A percentile compares a stretch with the other conserved stretches of the same genome.
Evolutionary conservation across 2,329 filamentous ascomycete genomes (phyloP).

Genomic region (Escovopsis sp.): DNA sequence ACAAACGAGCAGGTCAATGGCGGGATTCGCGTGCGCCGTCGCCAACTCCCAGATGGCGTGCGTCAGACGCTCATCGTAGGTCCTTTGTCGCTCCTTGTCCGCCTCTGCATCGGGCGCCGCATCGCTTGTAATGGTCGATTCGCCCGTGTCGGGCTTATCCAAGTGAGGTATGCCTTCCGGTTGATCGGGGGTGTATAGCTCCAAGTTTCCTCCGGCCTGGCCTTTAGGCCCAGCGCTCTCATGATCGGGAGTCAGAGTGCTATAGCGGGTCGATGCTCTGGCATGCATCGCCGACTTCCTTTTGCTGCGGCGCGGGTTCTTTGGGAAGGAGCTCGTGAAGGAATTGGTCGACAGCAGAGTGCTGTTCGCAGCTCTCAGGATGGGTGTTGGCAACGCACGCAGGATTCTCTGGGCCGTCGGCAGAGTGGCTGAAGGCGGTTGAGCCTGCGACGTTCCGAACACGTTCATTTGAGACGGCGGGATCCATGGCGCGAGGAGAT

Average conservation of each 20-base stretch:
- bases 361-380: conserved; percentile 88
- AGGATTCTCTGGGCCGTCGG: conserved; percentile 86
- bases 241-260: conserved; percentile 28
- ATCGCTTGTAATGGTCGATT: conserved; percentile 28
- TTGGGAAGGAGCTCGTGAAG: conserved; percentile 63
- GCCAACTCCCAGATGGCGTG: conserved; percentile 90
- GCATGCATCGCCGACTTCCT: conserved; percentile 32
- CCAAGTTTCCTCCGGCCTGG: conserved; percentile 10
- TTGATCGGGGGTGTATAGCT: conserved; percentile 25
- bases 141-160: conserved; percentile 11
- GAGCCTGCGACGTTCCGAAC: conserved; percentile 55
- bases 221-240: conserved; percentile 26
- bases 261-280: conserved; percentile 19
- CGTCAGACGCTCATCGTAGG: conserved; percentile 74
- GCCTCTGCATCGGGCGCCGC: conserved; percentile 42
- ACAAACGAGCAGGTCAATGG: conserved; percentile 83
- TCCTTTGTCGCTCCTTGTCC: conserved; percentile 55
- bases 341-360: conserved; percentile 87
- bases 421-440: conserved; percentile 69
- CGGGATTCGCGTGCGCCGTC: conserved; percentile 81
- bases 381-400: conserved; percentile 72
- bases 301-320: conserved; percentile 44
- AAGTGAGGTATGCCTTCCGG: conserved; percentile 31
- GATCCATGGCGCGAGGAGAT: conserved; percentile 92
- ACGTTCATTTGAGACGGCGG: conserved; percentile 85